A percentile compares a stretch with the other conserved stretches of the same genome.
phyloP scores from a whole-genome alignment of 2,329 filamentous ascomycete species.

The Colletotrichum sp. region DNA sequence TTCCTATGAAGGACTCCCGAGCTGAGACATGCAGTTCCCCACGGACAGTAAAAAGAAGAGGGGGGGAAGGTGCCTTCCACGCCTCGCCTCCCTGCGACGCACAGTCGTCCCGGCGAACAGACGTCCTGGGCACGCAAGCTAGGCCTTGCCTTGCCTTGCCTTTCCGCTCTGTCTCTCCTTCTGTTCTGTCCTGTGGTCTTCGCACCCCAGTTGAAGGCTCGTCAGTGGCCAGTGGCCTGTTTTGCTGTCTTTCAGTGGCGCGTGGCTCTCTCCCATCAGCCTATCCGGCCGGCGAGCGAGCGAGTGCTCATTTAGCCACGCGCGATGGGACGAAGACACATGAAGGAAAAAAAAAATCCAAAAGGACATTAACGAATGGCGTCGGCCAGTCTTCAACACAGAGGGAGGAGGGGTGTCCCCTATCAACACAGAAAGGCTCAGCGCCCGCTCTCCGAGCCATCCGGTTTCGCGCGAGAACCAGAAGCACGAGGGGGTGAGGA shows the following conservation, averaged over 20 bases:
- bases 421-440: not conserved
- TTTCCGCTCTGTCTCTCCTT: not conserved
- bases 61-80: not conserved
- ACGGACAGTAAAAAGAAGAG: not conserved
- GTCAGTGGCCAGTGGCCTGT: not conserved
- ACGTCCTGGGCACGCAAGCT: not conserved
- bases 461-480: slow-evolving; percentile 12
- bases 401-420: not conserved
- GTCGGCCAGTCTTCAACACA: not conserved
- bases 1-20: slow-evolving; percentile 11
- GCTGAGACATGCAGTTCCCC: slow-evolving; percentile 19
- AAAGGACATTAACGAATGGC: not conserved
- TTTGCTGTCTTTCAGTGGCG: not conserved
- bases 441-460: slow-evolving; percentile 13
- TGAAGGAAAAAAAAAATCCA: not conserved
- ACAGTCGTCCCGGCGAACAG: slow-evolving; percentile 18
- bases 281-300: not conserved
- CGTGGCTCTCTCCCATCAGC: not conserved
- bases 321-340: not conserved
- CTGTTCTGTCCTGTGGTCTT: not conserved
- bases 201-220: not conserved
- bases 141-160: not conserved
- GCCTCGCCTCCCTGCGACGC: slow-evolving; percentile 12
- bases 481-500: not conserved
- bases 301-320: not conserved